Base-by-base conservation (phyloP, 73 alveolate species). In the Paramecium caudatum region DNA sequence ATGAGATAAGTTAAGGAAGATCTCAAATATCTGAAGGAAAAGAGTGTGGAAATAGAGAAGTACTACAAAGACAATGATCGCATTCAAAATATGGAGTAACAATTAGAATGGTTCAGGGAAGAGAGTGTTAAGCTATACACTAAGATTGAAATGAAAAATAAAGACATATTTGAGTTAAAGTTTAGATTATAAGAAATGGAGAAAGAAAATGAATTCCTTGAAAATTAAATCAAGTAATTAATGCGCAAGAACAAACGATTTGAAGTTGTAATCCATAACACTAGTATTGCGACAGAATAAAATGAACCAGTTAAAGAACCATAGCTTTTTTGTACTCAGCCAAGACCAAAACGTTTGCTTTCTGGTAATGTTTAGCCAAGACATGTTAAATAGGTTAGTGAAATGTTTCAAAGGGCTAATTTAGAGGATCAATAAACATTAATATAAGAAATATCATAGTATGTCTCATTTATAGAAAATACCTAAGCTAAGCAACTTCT, bases 141-240 rank as follows among this genome's bases (percentile, higher is more conserved):
- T 9, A 68, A 68, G 34, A 37, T 68, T n/a, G 84, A 68, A 34
- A 6, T 34, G 15, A 68, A 68, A 68, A 68, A 68, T 33, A 68
- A 37, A 37, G 84, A 68, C n/a, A 37, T 68, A 16, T 68, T 34
- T 68, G 84, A 68, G 34, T 37, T 68, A 34, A 68, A 68, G 15
- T 32, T 68, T 33, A 32, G 84, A 34, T 34, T 68, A 1, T 8
- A 68, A 34, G 84, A 68, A 68, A 34, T 68, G 7, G 0, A 68
- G 19, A 68, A 68, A 37, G 84, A 68, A 34, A 68, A 68, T n/a
- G 84, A 68, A 23, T 68, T 68, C 16, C 84, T 68, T 68, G 84
- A 68, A 68, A n/a, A 13, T 32, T 68, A 68, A 68, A 37, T 68
- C 9, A 68, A 68, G 16, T 25, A 68, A 68, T 68, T 68, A 33